Evolutionary conservation across 1,284 basidiomycete species (phyloP).

Genomic region (Fistulinella cinereoalba): DNA sequence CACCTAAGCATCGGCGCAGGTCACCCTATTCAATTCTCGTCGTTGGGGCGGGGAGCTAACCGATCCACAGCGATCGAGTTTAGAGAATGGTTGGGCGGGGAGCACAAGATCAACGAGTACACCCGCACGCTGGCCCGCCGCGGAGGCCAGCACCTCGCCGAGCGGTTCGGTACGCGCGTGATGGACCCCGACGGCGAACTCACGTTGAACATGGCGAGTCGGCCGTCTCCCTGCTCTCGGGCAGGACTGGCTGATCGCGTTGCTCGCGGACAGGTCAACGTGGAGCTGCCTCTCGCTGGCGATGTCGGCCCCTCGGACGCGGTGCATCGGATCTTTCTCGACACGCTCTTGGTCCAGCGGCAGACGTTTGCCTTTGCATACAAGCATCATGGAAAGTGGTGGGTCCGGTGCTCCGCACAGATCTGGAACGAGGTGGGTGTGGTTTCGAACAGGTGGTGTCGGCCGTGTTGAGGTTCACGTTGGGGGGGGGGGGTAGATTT

Average conservation of each 20-base stretch:
- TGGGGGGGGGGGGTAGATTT: conserved; percentile 21
- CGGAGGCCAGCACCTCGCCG: conserved; percentile 67
- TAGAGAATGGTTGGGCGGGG: conserved; percentile 80
- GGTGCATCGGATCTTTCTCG: conserved; percentile 35
- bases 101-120: conserved; percentile 74
- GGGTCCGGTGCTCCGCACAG: conserved; percentile 69
- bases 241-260: not conserved
- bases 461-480: not conserved
- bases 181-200: conserved; percentile 62
- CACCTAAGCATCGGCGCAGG: conserved; percentile 56
- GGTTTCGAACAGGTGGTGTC: not conserved
- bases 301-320: conserved; percentile 31
- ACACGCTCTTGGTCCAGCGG: conserved; percentile 42
- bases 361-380: conserved; percentile 37
- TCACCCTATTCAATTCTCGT: too few species aligned
- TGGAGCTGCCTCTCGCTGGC: conserved; percentile 51
- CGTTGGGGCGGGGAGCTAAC: too few species aligned
- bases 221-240: not conserved
- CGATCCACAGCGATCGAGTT: conserved; percentile 72
- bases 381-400: conserved; percentile 65
- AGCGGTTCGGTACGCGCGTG: conserved; percentile 62
- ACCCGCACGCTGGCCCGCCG: conserved; percentile 70
- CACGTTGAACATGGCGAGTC: conserved; percentile 71
- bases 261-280: conserved; percentile 45
- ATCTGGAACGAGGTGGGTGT: conserved; percentile 70